A percentile compares a stretch with the other conserved stretches of the same genome.
phyloP scores from a whole-genome alignment of 306 rosid genomes.

The Vicia faba region DNA sequence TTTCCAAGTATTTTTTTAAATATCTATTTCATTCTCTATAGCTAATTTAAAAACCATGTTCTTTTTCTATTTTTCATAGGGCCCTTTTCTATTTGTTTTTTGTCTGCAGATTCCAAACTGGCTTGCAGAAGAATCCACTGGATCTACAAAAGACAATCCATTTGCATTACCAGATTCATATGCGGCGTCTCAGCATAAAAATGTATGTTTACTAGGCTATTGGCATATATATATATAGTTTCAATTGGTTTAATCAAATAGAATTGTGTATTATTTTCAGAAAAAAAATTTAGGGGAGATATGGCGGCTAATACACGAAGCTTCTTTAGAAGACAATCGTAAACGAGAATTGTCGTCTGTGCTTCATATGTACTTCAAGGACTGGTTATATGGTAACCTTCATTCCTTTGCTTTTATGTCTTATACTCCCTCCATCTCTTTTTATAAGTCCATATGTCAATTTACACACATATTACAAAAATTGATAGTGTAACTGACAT shows the following conservation, averaged over 20 bases:
- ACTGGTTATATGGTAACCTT: conserved; percentile 87
- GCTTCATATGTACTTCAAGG: conserved; percentile 82
- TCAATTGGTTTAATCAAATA: conserved; percentile 29
- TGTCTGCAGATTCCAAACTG: conserved; percentile 80
- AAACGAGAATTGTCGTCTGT: conserved; percentile 84
- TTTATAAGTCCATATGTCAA: not conserved
- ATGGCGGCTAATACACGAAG: conserved; percentile 70
- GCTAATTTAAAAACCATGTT: not conserved
- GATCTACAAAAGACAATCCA: conserved; percentile 76
- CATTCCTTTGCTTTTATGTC: conserved; percentile 5
- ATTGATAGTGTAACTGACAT: not conserved
- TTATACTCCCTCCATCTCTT: not conserved
- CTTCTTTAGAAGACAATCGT: conserved; percentile 82
- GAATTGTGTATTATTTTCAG: conserved; percentile 49
- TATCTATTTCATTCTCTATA: not conserved
- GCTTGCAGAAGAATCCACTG: conserved; percentile 64
- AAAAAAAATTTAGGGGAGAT: conserved; percentile 66
- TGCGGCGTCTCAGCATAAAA: conserved; percentile 63
- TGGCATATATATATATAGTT: conserved; percentile 16
- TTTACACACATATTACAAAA: not conserved
- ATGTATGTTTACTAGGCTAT: conserved; percentile 50
- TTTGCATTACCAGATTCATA: conserved; percentile 77
- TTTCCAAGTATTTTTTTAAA: conserved; percentile 12
- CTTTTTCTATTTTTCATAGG: not conserved
- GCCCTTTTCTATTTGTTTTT: conserved; percentile 14